A percentile compares a stretch with the other conserved stretches of the same genome.
phyloP scores from a whole-genome alignment of 495 filamentous ascomycete species.

The Coniosporium apollinis region DNA sequence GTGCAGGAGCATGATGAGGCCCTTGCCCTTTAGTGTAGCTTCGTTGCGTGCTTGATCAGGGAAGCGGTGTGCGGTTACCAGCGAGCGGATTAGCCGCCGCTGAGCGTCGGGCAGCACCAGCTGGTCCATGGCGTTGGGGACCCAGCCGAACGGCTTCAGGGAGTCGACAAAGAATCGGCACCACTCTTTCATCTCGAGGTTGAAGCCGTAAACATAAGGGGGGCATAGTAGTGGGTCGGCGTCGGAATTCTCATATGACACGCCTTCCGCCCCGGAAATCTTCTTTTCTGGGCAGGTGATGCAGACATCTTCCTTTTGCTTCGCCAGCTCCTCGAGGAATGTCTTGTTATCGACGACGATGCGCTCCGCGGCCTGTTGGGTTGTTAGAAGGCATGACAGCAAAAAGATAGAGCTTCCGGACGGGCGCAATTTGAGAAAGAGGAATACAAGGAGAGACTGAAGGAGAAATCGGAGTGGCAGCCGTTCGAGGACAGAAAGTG shows the following conservation, averaged over 20 bases:
- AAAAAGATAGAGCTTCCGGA: no score
- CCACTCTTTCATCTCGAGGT: conserved; percentile 82
- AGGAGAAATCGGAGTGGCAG: no score
- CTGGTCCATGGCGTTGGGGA: conserved; percentile 62
- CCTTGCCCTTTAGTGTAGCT: conserved; percentile 66
- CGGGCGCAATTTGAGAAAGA: no score
- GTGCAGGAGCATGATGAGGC: conserved; percentile 59
- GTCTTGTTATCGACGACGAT: no score
- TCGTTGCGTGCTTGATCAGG: conserved; percentile 68
- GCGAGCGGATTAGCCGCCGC: conserved; percentile 63
- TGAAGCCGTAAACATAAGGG: conserved; percentile 86
- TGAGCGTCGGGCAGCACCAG: conserved; percentile 63
- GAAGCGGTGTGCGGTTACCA: conserved; percentile 70
- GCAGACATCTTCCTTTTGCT: conserved; percentile 59
- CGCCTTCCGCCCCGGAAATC: conserved; percentile 30
- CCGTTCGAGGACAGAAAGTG: no score
- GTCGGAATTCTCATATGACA: conserved; percentile 72
- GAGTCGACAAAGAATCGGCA: conserved; percentile 75
- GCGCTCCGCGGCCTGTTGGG: no score
- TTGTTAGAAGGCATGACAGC: no score
- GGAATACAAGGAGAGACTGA: no score
- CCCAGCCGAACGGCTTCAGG: conserved; percentile 68
- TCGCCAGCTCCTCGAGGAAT: no score
- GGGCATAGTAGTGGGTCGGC: conserved; percentile 78
- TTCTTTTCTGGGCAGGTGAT: conserved; percentile 47